phyloP scores from a whole-genome alignment of 805 yeast species.

The Nematodospora valgi region DNA sequence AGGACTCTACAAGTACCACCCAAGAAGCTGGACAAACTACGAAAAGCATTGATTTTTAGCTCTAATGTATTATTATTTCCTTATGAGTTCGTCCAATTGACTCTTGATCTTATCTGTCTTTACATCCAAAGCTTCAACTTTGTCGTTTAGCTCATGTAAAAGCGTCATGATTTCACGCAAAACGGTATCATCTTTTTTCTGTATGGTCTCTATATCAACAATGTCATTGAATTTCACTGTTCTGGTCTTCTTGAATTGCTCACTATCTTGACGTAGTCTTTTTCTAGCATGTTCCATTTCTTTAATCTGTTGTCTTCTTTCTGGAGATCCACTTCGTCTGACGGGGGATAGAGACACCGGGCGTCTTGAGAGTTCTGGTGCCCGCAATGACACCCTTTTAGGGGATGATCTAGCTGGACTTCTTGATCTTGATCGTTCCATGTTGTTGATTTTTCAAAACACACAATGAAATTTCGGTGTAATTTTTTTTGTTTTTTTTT shows the following conservation, averaged over 20 bases:
- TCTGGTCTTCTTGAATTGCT: conserved; percentile 2
- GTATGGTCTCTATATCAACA: no score
- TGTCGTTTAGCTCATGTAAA: no score
- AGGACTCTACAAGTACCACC: conserved; percentile 23
- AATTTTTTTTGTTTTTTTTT: not conserved
- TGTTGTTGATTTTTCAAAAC: not conserved
- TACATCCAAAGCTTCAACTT: no score
- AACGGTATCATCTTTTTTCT: no score
- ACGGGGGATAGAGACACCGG: conserved; percentile 6
- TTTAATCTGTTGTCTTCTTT: conserved; percentile 25
- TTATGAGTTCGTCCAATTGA: no score
- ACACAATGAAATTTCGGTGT: not conserved
- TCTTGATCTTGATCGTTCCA: conserved; percentile 5
- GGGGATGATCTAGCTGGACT: conserved; percentile 4
- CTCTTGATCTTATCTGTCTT: no score
- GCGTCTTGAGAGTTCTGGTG: no score
- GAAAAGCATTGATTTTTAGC: conserved; percentile 35
- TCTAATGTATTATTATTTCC: no score
- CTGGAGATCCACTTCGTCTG: conserved; percentile 34
- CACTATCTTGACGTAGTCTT: conserved; percentile 19
- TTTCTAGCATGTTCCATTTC: conserved; percentile 23
- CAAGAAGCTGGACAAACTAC: conserved; percentile 22
- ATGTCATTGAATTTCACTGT: conserved; percentile 10
- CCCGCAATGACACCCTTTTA: not conserved
- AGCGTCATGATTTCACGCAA: no score